Evolutionary conservation across 202 grass and related monocot genomes (phyloP).

Genomic region (Schoenoplectus triqueter): DNA sequence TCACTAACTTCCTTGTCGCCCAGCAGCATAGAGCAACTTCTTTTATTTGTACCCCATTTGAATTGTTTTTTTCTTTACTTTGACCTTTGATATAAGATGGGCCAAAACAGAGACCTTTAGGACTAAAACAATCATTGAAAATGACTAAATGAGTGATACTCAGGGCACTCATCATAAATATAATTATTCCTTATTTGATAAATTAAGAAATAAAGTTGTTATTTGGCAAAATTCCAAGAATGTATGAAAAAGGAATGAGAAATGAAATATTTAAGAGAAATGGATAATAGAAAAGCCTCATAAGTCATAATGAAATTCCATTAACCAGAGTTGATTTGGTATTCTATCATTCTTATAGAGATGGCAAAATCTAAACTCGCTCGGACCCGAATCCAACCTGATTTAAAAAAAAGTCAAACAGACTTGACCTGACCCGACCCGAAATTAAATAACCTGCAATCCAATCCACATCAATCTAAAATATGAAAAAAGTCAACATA

Average conservation of each 20-base stretch:
- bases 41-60: too few species aligned
- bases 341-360: neutral
- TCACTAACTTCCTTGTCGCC: too few species aligned
- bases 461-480: too few species aligned
- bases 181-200: neutral
- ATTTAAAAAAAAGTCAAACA: too few species aligned
- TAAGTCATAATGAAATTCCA: neutral
- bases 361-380: too few species aligned
- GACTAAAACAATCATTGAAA: neutral
- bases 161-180: neutral
- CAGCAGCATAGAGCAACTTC: too few species aligned
- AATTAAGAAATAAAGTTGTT: neutral
- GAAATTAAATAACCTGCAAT: too few species aligned
- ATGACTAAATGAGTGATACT: neutral
- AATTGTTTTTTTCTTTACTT: conserved; percentile 28
- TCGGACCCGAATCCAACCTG: too few species aligned
- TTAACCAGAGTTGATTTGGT: neutral
- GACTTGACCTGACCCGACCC: too few species aligned
- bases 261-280: neutral
- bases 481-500: too few species aligned
- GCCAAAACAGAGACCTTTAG: neutral
- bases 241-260: neutral
- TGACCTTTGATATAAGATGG: neutral
- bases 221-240: neutral
- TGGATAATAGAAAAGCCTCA: neutral